Evolutionary conservation across 2,329 filamentous ascomycete genomes (phyloP), one percentile per base, ranked within the genome.

Genomic region (Acrocalymma vagum): DNA sequence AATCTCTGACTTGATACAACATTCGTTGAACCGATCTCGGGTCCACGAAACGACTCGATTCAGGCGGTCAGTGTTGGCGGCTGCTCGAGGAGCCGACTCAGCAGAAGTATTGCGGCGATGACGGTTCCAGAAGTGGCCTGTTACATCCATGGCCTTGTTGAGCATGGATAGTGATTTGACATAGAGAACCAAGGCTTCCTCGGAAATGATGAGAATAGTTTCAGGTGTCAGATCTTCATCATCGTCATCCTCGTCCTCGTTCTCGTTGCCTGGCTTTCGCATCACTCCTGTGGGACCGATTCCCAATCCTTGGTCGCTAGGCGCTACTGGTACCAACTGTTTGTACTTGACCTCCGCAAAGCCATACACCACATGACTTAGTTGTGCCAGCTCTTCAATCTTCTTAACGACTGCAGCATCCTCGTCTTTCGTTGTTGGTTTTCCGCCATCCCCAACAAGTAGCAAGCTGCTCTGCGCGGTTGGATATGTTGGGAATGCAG

Each of bases 301-400:
- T 6, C 86, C 85, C 4, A 90, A 78, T 5, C 83, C 84, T 53
- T 87, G 84, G 32, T 89, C 84, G 53, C 81, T 82, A 1, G 93
- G 94, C 1, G 90, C 85, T 29, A 94, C 75, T 3, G 94, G 94
- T 33, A 96, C 83, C n/a, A 99, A 80, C 70, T 99, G 94, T 70
- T 95, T 94, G 72, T 95, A 96, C 71, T 99, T 99, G 63, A 99
- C 93, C 72, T 99, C 93, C 5, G 94, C 94, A 70, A 99, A 97
- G 3, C 93, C 92, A 67, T 92, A 99, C 3, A 99, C 92, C 29
- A 96, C 94, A 67, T 99, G 92, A 63, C 92, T 96, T 25, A 92
- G 82, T 21, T 91, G 94, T 2, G 94, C 94, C 51, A 90, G 87
- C 58, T 97, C 92, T 67, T 99, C 93, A 42, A 97, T 91, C 29